Conservation (phyloP, 2,329 filamentous ascomycete species). For the Calonectria hongkongensis region DNA sequence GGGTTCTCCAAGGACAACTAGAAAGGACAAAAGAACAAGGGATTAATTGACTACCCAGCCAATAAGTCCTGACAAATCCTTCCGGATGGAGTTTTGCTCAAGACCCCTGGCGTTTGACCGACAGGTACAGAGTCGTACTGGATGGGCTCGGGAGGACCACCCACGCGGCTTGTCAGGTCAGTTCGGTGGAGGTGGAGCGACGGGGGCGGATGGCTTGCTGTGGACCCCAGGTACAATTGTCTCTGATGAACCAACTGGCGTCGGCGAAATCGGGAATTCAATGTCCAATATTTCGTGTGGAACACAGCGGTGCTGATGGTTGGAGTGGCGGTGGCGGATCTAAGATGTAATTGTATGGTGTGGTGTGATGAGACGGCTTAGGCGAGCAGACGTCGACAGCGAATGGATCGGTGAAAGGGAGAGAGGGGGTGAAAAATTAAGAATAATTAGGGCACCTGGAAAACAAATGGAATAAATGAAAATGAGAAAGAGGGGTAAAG, state of each 20-base stretch:
- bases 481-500: background rate
- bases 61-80: slow-evolving; percentile 12
- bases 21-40: background rate
- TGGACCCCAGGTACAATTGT: slow-evolving; percentile 4
- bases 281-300: slow-evolving; percentile 30
- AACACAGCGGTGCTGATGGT: background rate
- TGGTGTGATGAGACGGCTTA: background rate
- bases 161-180: slow-evolving; percentile 38
- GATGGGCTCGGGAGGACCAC: slow-evolving; percentile 15
- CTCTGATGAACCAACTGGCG: slow-evolving; percentile 14
- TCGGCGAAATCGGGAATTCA: slow-evolving; percentile 29
- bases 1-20: background rate
- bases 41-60: slow-evolving; percentile 16
- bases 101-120: slow-evolving; percentile 33
- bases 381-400: background rate
- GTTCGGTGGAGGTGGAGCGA: slow-evolving; percentile 39
- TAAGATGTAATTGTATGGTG: background rate
- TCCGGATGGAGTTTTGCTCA: slow-evolving; percentile 20
- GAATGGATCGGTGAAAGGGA: background rate
- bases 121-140: slow-evolving; percentile 31
- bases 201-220: slow-evolving; percentile 10
- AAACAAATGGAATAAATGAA: background rate
- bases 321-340: slow-evolving; percentile 12
- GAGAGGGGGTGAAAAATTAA: background rate
- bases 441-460: slow-evolving; percentile 1